Base-by-base conservation (phyloP, 225 moss, liverwort and hornwort species). In the Pseudoscleropodium purum region DNA sequence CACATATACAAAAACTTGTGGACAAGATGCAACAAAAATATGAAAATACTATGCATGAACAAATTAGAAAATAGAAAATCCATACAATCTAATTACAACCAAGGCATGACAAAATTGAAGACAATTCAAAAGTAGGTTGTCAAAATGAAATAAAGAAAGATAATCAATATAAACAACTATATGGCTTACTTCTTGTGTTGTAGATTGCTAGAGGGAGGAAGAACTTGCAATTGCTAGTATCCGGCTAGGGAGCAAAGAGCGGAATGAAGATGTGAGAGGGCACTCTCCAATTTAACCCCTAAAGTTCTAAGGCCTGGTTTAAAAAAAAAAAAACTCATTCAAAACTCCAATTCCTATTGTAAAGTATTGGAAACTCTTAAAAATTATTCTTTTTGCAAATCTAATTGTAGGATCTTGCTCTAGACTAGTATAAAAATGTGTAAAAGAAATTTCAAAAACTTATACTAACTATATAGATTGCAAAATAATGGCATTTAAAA, bases 161-260 rank as follows among this genome's bases (percentile, higher is more conserved):
- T n/a, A 23, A 68, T 21, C 6, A 68, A 68, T 37, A 7, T 68
- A 4, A 68, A 37, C 11, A 12, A 20, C 37, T 20, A 20, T 2
- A 2, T 37, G 12, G 21, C 7, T 37, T 68, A 37, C 7, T 0
- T 21, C n/a, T 68, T 68, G 21, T 37, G 2, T 68, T 68, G 68
- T n/a, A 2, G 23, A 69, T 7, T 1, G 0, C 0, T 2, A n/a
- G 2, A n/a, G 0, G 68, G 10, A 36, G 68, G 10, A 36, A 11
- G 21, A n/a, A 69, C 23, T 21, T 69, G 6, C 20, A 23, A 41
- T 26, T 41, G 15, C 26, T 72, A 72, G 26, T 13, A 5, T 5
- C 0, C 0, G 0, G 1, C 41, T 0, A 15, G 15, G 5, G 41
- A 72, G 5, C 3, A 72, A 15, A 72, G 26, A 72, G 15, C 26